Conservation (phyloP, 768 basidiomycete genomes). For the Rhizopogon sp. region DNA sequence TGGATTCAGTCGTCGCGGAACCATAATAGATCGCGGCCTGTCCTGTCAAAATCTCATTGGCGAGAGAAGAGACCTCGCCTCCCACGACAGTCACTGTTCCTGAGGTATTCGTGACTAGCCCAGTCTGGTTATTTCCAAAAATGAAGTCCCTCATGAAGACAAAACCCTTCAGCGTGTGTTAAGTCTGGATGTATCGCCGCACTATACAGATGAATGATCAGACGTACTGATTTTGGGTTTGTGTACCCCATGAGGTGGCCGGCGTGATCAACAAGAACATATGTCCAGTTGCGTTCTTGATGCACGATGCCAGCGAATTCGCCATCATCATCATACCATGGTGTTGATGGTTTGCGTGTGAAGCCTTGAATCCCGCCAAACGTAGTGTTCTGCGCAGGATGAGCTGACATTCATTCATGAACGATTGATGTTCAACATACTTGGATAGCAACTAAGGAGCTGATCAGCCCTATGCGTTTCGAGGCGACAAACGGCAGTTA, state of each 20-base stretch:
- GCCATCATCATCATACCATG: constrained; percentile 57
- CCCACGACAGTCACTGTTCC: constrained; percentile 33
- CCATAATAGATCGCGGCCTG: constrained; percentile 54
- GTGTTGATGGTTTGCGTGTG: constrained; percentile 60
- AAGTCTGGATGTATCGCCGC: background rate
- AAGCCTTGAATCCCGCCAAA: constrained; percentile 78
- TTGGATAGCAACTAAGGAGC: constrained; percentile 49
- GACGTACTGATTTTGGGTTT: constrained; percentile 42
- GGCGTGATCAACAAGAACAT: constrained; percentile 31
- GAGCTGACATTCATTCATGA: background rate
- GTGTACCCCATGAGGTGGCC: constrained; percentile 36
- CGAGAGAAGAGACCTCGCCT: constrained; percentile 46
- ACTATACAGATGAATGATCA: constrained; percentile 1
- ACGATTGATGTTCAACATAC: constrained; percentile 21
- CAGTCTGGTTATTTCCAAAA: constrained; percentile 56
- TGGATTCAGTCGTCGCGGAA: constrained; percentile 42
- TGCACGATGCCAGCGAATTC: constrained; percentile 65
- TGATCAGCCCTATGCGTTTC: constrained; percentile 2
- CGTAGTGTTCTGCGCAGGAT: constrained; percentile 56
- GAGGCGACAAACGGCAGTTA: background rate
- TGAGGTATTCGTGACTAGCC: constrained; percentile 37
- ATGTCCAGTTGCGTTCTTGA: constrained; percentile 63
- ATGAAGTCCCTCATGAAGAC: constrained; percentile 64
- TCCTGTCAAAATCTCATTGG: constrained; percentile 45
- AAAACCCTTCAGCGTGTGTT: constrained; percentile 39